These are phyloP conservation scores for Basipetospora sp. DNA, from an alignment of 2,329 filamentous ascomycete species.

Conservation along the genomic window DNA sequence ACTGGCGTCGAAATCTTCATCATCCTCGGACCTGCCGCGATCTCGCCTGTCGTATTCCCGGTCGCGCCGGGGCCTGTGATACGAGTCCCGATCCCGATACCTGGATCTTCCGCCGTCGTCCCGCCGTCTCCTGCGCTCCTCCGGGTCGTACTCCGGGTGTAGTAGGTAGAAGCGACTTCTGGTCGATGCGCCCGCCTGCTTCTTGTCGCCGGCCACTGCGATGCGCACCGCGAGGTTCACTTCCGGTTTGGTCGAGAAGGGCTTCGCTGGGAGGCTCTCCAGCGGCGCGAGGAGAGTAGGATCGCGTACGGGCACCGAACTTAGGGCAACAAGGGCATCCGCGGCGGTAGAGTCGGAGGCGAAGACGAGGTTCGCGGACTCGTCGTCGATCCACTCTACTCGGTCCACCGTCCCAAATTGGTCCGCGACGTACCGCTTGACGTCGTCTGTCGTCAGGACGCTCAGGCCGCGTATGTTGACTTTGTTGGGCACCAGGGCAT, in stretches of 20 bases:
- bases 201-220: constrained; percentile 62
- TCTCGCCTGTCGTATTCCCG: constrained; percentile 13
- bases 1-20: constrained; percentile 52
- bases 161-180: constrained; percentile 84
- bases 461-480: constrained; percentile 77
- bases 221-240: constrained; percentile 57
- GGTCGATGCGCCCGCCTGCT: constrained; percentile 61
- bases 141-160: constrained; percentile 77
- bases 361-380: constrained; percentile 76
- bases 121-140: constrained; percentile 49
- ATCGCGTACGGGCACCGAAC: constrained; percentile 37
- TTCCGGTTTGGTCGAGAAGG: constrained; percentile 52
- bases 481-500: constrained; percentile 31
- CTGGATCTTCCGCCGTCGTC: constrained; percentile 45
- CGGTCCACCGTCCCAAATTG: constrained; percentile 47
- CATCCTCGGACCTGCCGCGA: constrained; percentile 27
- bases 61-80: neutral
- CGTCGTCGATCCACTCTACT: constrained; percentile 92
- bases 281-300: constrained; percentile 40
- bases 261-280: constrained; percentile 55
- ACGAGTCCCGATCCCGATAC: constrained; percentile 44
- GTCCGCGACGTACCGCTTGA: constrained; percentile 58
- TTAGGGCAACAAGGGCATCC: constrained; percentile 40
- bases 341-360: constrained; percentile 35
- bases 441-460: constrained; percentile 63